Evolutionary conservation across 202 grass and related monocot species (phyloP).

Genomic region (Schoenoplectus tabernaemontani): DNA sequence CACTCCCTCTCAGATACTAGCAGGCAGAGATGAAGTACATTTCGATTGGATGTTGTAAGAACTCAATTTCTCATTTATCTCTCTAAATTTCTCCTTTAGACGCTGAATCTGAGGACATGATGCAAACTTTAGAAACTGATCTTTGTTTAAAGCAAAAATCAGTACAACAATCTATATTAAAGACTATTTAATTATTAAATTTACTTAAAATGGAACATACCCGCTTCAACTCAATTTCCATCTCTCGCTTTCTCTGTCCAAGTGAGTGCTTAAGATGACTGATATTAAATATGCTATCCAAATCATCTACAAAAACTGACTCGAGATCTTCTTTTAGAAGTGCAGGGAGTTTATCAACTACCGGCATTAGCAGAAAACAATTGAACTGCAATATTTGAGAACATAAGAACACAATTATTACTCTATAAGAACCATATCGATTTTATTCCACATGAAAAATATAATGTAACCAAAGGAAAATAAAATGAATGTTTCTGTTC

Average conservation of each 20-base stretch:
- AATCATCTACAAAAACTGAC: slow-evolving; percentile 57
- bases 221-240: slow-evolving; percentile 70
- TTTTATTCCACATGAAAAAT: neutral
- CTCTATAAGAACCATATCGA: neutral
- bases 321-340: slow-evolving; percentile 84
- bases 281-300: slow-evolving; percentile 66
- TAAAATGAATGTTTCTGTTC: neutral
- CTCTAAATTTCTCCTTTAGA: slow-evolving; percentile 73
- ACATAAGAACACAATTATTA: neutral
- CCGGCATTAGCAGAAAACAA: slow-evolving; percentile 93
- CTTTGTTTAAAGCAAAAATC: slow-evolving; percentile 5
- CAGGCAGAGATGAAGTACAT: neutral
- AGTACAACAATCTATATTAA: neutral
- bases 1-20: neutral
- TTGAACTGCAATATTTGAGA: slow-evolving; percentile 57
- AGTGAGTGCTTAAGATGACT: slow-evolving; percentile 52
- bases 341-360: slow-evolving; percentile 78
- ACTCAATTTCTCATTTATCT: slow-evolving; percentile 75
- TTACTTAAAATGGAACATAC: slow-evolving; percentile 24
- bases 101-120: slow-evolving; percentile 54
- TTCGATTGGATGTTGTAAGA: slow-evolving; percentile 34
- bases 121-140: neutral
- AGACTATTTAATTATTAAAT: neutral
- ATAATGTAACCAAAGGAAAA: neutral
- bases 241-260: slow-evolving; percentile 49